Percentiles rank a stretch among this genome's conserved stretches.
phyloP scores from a whole-genome alignment of 1,139 yeast genomes.

The Barnettozyma hawaiiensis region DNA sequence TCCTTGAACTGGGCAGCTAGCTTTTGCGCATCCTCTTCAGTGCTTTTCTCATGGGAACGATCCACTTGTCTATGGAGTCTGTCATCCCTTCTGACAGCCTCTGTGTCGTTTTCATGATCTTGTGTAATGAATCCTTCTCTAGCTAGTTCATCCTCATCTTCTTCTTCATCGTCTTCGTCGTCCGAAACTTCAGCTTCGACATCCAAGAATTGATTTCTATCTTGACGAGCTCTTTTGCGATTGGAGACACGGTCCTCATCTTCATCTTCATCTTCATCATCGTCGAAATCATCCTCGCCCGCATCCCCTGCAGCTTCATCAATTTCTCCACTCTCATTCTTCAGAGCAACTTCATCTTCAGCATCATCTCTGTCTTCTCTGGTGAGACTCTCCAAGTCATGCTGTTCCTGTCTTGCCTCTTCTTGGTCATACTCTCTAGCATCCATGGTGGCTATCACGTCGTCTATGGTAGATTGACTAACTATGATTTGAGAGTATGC shows the following conservation, averaged over 20 bases:
- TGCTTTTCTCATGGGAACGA: conserved; percentile 80
- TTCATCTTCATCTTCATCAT: conserved; percentile 52
- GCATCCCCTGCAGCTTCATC: conserved; percentile 24
- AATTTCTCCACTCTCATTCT: conserved; percentile 9
- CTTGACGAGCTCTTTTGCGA: conserved; percentile 58
- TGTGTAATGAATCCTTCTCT: conserved; percentile 74
- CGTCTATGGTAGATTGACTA: not conserved
- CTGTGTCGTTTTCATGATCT: conserved; percentile 62
- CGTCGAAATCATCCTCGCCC: conserved; percentile 39
- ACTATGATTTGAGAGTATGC: not conserved
- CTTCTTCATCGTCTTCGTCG: conserved; percentile 93
- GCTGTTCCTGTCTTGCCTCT: conserved; percentile 28
- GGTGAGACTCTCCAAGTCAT: conserved; percentile 23
- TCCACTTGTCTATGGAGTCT: conserved; percentile 89
- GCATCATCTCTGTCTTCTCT: conserved; percentile 13
- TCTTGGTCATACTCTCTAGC: conserved; percentile 27
- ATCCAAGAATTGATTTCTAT: conserved; percentile 90
- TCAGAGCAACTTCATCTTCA: conserved; percentile 14
- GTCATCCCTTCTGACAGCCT: conserved; percentile 40
- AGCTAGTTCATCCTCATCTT: conserved; percentile 84
- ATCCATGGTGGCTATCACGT: conserved; percentile 11
- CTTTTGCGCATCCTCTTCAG: conserved; percentile 92
- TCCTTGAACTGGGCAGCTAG: conserved; percentile 91
- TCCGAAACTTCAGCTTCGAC: conserved; percentile 99
- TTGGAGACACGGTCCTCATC: conserved; percentile 50